Conservation (phyloP, 1,284 basidiomycete genomes). For the Tylopilus sp. region DNA sequence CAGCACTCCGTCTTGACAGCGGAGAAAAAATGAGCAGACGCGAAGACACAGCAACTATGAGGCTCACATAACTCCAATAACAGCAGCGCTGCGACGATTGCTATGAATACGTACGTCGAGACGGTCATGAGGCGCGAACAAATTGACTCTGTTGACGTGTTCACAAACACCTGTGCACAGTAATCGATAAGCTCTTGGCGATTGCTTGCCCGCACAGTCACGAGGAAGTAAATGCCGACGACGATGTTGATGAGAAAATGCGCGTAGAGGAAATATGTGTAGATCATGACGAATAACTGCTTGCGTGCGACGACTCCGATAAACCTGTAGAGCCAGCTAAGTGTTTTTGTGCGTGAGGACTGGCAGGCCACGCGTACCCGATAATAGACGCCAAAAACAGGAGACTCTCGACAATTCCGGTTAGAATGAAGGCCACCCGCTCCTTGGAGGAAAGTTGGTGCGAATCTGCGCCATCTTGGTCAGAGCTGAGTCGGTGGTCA, state of each 20-base stretch:
- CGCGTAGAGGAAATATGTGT: constrained; percentile 53
- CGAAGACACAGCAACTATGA: not conserved
- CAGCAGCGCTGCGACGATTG: constrained; percentile 43
- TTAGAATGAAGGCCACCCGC: constrained; percentile 44
- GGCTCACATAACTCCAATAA: constrained; percentile 52
- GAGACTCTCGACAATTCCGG: constrained; percentile 48
- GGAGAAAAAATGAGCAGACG: not conserved
- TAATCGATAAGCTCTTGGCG: constrained; percentile 40
- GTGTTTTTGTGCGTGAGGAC: not conserved
- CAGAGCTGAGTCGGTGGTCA: not conserved
- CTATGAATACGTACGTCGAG: constrained; percentile 45
- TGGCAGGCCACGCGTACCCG: constrained; percentile 42
- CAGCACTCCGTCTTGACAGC: constrained; percentile 47
- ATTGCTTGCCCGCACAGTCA: constrained; percentile 45
- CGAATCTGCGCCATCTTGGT: constrained; percentile 19
- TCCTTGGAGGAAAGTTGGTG: constrained; percentile 38
- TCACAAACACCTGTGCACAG: constrained; percentile 45
- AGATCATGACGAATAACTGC: constrained; percentile 53
- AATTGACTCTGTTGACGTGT: constrained; percentile 40
- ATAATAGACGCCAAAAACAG: constrained; percentile 50
- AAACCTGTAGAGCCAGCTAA: constrained; percentile 38
- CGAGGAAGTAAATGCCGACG: constrained; percentile 51
- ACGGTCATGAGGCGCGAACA: constrained; percentile 44
- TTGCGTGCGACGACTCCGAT: constrained; percentile 58
- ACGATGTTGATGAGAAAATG: constrained; percentile 57